phyloP scores from a whole-genome alignment of 805 yeast genomes.

The Wickerhamiella bombiphila region DNA sequence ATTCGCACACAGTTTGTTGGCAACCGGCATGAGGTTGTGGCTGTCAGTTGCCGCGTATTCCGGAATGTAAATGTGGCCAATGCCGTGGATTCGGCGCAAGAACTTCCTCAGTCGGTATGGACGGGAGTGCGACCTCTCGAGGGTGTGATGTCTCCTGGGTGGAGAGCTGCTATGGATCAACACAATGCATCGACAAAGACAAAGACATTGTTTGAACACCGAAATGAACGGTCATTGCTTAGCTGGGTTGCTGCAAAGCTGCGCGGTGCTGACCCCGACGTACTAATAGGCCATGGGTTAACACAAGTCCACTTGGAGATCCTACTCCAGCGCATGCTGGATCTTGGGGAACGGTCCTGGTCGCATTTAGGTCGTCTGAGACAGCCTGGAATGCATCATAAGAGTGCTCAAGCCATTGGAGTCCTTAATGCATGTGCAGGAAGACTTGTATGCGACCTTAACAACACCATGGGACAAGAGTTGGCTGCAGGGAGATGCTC shows the following conservation, averaged over 20 bases:
- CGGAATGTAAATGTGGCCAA: constrained; percentile 53
- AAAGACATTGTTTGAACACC: constrained; percentile 38
- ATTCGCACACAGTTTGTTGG: constrained; percentile 69
- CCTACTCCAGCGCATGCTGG: constrained; percentile 66
- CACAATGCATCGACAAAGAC: constrained; percentile 34
- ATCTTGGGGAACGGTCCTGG: constrained; percentile 60
- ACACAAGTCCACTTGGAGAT: constrained; percentile 70
- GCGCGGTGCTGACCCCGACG: constrained; percentile 78
- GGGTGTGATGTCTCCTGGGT: constrained; percentile 58
- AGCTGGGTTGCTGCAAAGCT: constrained; percentile 60
- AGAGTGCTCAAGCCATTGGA: constrained; percentile 24
- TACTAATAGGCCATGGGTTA: constrained; percentile 72
- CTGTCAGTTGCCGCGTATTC: constrained; percentile 65
- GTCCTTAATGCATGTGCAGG: constrained; percentile 69
- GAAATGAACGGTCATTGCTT: constrained; percentile 59
- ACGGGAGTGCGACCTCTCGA: constrained; percentile 67
- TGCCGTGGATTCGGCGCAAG: constrained; percentile 47
- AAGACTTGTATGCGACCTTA: constrained; percentile 78
- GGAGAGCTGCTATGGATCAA: constrained; percentile 31
- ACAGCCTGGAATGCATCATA: constrained; percentile 2
- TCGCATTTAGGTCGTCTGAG: constrained; percentile 57
- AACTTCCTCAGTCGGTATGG: constrained; percentile 44
- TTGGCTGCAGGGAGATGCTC: constrained; percentile 71
- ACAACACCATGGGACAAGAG: constrained; percentile 90
- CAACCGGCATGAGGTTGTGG: constrained; percentile 72